Conservation (phyloP, 1,284 basidiomycete genomes). For the Marasmius tenuissimus region DNA sequence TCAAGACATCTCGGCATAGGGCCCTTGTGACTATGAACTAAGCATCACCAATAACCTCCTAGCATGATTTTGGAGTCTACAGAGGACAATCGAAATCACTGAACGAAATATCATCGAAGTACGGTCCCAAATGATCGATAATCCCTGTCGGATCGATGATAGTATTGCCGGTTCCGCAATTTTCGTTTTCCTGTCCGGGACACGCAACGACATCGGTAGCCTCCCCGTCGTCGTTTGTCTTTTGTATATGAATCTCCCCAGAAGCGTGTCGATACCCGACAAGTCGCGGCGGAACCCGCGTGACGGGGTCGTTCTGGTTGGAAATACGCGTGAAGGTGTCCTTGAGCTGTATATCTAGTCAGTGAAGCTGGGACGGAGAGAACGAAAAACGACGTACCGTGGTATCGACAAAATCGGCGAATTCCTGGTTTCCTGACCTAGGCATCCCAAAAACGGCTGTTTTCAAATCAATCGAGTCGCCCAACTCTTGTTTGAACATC, state of each 20-base stretch:
- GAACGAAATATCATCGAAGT: too few species aligned
- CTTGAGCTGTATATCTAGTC: constrained; percentile 21
- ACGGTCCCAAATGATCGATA: too few species aligned
- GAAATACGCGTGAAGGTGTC: constrained; percentile 27
- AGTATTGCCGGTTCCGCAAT: constrained; percentile 20
- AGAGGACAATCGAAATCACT: too few species aligned
- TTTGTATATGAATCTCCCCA: constrained; percentile 37
- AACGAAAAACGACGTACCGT: constrained; percentile 18
- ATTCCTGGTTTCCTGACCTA: constrained; percentile 42
- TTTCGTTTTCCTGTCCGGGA: constrained; percentile 23
- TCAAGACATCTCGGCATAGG: too few species aligned
- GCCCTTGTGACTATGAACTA: too few species aligned
- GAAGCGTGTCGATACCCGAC: constrained; percentile 32
- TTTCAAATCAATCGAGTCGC: constrained; percentile 31
- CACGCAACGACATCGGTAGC: constrained; percentile 20
- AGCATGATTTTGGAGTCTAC: too few species aligned
- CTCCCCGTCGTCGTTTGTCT: constrained; percentile 23
- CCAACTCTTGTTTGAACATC: constrained; percentile 40
- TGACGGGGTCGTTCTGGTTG: constrained; percentile 40
- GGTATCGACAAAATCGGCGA: constrained; percentile 44
- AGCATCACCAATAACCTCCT: too few species aligned
- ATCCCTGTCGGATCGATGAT: neutral
- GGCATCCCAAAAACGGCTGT: constrained; percentile 45
- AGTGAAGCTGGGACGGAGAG: neutral
- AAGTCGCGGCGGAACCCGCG: constrained; percentile 31